Conservation (phyloP, 306 rosid genomes). For the Urtica urens region DNA sequence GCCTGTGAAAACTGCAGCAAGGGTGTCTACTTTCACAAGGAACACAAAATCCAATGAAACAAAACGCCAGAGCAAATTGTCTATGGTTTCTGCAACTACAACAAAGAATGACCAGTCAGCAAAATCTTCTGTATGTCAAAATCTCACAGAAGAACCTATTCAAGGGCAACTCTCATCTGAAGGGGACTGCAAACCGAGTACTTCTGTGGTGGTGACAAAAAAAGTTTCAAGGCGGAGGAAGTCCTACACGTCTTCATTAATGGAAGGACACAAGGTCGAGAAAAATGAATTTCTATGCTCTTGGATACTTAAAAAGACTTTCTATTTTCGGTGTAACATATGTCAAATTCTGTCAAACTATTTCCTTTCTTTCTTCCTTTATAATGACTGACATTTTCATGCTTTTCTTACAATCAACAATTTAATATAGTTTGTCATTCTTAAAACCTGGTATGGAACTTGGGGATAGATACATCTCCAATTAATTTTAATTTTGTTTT, state of each 20-base stretch:
- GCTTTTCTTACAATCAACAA: too few species aligned
- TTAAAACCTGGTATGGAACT: too few species aligned
- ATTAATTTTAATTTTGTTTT: too few species aligned
- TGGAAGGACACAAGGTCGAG: conserved; percentile 65
- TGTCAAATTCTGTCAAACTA: too few species aligned
- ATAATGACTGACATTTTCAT: too few species aligned
- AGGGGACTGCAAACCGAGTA: conserved; percentile 21
- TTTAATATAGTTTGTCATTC: too few species aligned
- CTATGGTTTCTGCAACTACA: conserved; percentile 25
- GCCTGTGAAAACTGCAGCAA: conserved; percentile 33
- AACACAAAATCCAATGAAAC: conserved; percentile 32
- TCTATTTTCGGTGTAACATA: too few species aligned
- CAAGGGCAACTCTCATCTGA: conserved; percentile 30
- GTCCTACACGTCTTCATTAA: conserved; percentile 60
- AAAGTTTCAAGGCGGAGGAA: conserved; percentile 47
- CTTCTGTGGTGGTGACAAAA: conserved; percentile 24
- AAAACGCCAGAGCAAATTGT: conserved; percentile 22
- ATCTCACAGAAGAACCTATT: conserved; percentile 25
- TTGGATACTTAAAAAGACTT: too few species aligned
- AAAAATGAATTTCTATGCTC: too few species aligned
- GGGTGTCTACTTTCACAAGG: conserved; percentile 26
- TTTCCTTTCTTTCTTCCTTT: conserved; percentile 4
- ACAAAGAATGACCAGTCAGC: conserved; percentile 32
- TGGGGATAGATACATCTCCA: too few species aligned
- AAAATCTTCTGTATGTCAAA: conserved; percentile 26